A percentile compares a stretch with the other conserved stretches of the same genome.
Evolutionary conservation across 768 basidiomycete genomes (phyloP).

Genomic region (Sporobolomyces pararoseus): DNA sequence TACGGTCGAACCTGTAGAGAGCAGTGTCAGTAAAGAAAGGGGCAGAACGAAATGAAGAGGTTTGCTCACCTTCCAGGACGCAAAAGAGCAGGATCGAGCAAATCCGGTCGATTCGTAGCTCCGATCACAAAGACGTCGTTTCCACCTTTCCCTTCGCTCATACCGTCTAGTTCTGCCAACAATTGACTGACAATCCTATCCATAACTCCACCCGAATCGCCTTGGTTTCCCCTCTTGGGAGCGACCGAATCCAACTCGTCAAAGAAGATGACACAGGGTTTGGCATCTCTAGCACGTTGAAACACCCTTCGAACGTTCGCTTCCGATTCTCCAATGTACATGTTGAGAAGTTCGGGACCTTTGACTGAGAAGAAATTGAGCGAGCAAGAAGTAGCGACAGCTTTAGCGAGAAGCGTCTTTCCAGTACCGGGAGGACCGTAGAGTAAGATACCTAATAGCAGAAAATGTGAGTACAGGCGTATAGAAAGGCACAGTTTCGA

Average conservation of each 20-base stretch:
- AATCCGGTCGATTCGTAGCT: conserved; percentile 90
- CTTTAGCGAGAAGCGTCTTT: conserved; percentile 92
- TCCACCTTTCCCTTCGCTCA: conserved; percentile 56
- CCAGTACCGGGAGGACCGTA: conserved; percentile 97
- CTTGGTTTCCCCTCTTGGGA: conserved; percentile 74
- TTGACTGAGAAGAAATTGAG: conserved; percentile 89
- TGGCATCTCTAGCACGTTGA: conserved; percentile 62
- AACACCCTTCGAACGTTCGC: conserved; percentile 87
- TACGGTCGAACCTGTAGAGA: conserved; percentile 83
- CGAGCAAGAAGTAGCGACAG: conserved; percentile 81
- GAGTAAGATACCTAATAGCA: conserved; percentile 77
- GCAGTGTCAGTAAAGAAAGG: background rate
- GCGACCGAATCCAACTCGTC: conserved; percentile 96
- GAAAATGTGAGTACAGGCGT: conserved; percentile 35
- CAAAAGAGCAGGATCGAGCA: conserved; percentile 86
- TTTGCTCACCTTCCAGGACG: conserved; percentile 67
- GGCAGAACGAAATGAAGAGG: background rate
- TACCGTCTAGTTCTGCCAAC: conserved; percentile 87
- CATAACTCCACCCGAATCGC: conserved; percentile 89
- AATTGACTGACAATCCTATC: conserved; percentile 92
- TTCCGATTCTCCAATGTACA: conserved; percentile 97
- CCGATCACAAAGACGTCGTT: conserved; percentile 80
- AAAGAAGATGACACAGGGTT: conserved; percentile 81
- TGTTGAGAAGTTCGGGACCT: conserved; percentile 90
- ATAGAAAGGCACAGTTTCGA: background rate